phyloP scores from a whole-genome alignment of 257 asterid genomes.

The Petunia secreta region DNA sequence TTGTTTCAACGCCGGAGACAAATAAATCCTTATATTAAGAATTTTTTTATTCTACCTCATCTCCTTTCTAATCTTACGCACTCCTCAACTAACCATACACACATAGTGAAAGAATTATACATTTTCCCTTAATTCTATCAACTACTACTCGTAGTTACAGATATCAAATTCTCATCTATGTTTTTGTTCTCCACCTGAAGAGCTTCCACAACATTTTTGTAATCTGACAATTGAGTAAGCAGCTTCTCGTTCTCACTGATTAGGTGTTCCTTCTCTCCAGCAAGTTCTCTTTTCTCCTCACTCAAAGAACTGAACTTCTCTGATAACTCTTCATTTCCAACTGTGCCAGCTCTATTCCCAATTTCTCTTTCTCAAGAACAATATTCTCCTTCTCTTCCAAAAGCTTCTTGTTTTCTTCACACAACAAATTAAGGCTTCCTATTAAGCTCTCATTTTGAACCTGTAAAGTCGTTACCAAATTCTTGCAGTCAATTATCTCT shows the following conservation, averaged over 20 bases:
- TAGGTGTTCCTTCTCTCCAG: slow-evolving; percentile 57
- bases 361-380: slow-evolving; percentile 55
- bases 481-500: slow-evolving; percentile 65
- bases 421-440: slow-evolving; percentile 44
- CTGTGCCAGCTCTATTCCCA: slow-evolving; percentile 56
- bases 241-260: slow-evolving; percentile 55
- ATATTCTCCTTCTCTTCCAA: slow-evolving; percentile 51
- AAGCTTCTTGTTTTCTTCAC: slow-evolving; percentile 60
- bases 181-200: slow-evolving; percentile 55
- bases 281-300: slow-evolving; percentile 56
- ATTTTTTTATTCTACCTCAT: no score
- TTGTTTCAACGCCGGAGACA: no score
- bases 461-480: slow-evolving; percentile 54
- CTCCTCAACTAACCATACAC: no score
- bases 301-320: slow-evolving; percentile 43
- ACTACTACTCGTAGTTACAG: slow-evolving; percentile 28
- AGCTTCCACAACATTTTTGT: slow-evolving; percentile 52
- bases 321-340: slow-evolving; percentile 42
- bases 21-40: no score
- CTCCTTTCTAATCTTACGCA: no score
- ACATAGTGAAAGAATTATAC: no score
- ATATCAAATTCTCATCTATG: slow-evolving; percentile 42
- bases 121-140: no score
- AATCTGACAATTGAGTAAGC: slow-evolving; percentile 51
- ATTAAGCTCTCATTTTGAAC: slow-evolving; percentile 60